Base-by-base conservation (phyloP, 2,329 filamentous ascomycete genomes). In the Exophiala phaeomuriformis region DNA sequence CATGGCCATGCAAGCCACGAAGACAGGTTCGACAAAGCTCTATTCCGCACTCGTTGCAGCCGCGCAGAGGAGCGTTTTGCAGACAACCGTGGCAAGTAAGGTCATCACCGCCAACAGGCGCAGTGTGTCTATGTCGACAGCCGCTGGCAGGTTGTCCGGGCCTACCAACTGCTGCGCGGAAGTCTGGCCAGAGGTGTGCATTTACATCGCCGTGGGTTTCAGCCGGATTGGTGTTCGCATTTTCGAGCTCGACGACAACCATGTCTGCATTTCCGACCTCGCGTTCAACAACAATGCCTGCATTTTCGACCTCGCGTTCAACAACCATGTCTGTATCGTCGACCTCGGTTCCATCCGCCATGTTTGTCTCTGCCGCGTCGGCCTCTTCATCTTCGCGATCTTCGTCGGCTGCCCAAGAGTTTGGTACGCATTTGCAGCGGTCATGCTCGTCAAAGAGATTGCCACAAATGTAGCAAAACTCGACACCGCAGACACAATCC, bases 401-500 rank as follows among this genome's bases (percentile, higher is more conserved):
- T 5, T 51, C 46, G 27, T 49, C 46, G 5, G 40, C 42, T 3
- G 32, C 49, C 49, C 35, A 31, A 2, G 31, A 19, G 32, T 7
- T 41, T 5, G 33, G 35, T 9, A 29, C 12, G 42, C 50, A 53
- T 5, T n/a, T 36, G 42, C 51, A 57, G 7, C 3, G 5, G 30
- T 49, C 44, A 31, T 52, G 49, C 37, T 52, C 48, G 36, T 59
- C 51, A 35, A 56, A 56, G 6, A 46, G 44, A 5, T 30, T 44
- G 27, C 59, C 57, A 43, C 57, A 61, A 8, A 29, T 31, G n/a
- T 60, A 61, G 42, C 59, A 61, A 43, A 57, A 61, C 36, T 58
- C 57, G 19, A 57, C 48, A 3, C 52, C 56, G 47, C 59, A 61
- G 5, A 57, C 33, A 36, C 59, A 61, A 27, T 55, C 49, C 52